Conservation (phyloP, 2,329 filamentous ascomycete genomes). For the Pestalotiopsis sp. region DNA sequence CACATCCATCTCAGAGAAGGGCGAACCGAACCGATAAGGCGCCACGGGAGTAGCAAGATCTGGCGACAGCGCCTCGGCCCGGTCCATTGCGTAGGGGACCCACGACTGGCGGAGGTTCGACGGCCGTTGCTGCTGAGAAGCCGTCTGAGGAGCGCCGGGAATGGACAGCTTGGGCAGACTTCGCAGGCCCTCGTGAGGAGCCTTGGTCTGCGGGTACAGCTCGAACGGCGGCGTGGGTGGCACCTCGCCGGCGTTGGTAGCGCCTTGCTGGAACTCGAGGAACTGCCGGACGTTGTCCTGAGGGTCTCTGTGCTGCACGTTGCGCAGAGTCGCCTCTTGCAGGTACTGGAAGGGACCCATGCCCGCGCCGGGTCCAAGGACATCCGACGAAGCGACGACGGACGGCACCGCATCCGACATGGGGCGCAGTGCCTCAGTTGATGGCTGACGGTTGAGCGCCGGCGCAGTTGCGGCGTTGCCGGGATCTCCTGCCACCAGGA, state of each 20-base stretch:
- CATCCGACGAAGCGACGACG: constrained; percentile 87
- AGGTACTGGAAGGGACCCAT: constrained; percentile 68
- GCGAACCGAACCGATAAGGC: constrained; percentile 79
- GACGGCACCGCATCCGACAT: constrained; percentile 78
- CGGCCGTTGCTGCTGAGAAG: constrained; percentile 16
- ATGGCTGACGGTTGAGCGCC: constrained; percentile 55
- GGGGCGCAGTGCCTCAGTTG: constrained; percentile 60
- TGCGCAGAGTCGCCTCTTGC: constrained; percentile 72
- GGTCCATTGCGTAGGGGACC: constrained; percentile 54
- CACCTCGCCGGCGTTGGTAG: constrained; percentile 51
- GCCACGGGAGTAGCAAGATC: constrained; percentile 61
- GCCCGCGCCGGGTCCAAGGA: constrained; percentile 70
- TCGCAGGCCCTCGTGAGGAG: constrained; percentile 58
- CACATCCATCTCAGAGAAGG: constrained; percentile 88
- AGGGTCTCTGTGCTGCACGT: constrained; percentile 72
- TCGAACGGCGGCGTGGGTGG: constrained; percentile 72
- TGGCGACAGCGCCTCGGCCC: constrained; percentile 51
- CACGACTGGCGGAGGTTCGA: constrained; percentile 34
- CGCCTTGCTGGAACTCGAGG: constrained; percentile 72
- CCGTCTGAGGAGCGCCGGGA: constrained; percentile 37
- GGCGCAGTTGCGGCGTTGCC: constrained; percentile 71
- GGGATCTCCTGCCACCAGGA: constrained; percentile 77
- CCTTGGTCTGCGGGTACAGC: constrained; percentile 50
- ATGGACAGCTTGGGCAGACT: constrained; percentile 65
- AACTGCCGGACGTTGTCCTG: constrained; percentile 95